These are phyloP conservation scores for Macrotyloma uniflorum DNA, from an alignment of 306 rosid species.

Conservation along the genomic window DNA sequence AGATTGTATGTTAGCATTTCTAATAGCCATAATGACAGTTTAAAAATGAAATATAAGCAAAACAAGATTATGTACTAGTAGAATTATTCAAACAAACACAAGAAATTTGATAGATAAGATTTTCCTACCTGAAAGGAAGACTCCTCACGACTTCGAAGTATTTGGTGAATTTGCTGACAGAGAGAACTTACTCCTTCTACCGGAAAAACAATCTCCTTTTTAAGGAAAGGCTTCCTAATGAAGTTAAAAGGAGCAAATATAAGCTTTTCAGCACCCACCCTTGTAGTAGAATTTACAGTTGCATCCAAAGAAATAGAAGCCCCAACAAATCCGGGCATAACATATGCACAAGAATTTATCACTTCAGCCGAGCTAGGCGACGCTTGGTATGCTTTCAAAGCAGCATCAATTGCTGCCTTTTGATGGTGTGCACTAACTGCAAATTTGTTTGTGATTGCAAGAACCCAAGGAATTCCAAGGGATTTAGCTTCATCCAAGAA, in stretches of 20 bases:
- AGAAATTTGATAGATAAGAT: neutral
- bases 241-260: conserved; percentile 74
- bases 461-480: conserved; percentile 97
- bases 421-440: conserved; percentile 96
- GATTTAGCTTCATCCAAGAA: conserved; percentile 94
- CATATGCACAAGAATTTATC: conserved; percentile 84
- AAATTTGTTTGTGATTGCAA: conserved; percentile 93
- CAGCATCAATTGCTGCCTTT: conserved; percentile 76
- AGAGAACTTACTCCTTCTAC: conserved; percentile 80
- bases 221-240: conserved; percentile 75
- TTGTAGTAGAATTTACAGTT: conserved; percentile 51
- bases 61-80: neutral
- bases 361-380: conserved; percentile 69
- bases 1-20: neutral
- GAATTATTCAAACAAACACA: neutral
- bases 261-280: conserved; percentile 62
- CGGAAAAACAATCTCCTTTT: conserved; percentile 78
- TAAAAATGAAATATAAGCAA: neutral
- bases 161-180: conserved; percentile 65
- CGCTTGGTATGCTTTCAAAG: conserved; percentile 75
- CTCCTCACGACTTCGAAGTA: conserved; percentile 74
- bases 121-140: conserved; percentile 75
- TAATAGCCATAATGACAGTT: neutral
- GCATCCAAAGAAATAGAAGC: conserved; percentile 71
- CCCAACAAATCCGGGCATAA: conserved; percentile 72